Evolutionary conservation across 2,329 filamentous ascomycete genomes (phyloP).

Genomic region (Exophiala dermatitidis): DNA sequence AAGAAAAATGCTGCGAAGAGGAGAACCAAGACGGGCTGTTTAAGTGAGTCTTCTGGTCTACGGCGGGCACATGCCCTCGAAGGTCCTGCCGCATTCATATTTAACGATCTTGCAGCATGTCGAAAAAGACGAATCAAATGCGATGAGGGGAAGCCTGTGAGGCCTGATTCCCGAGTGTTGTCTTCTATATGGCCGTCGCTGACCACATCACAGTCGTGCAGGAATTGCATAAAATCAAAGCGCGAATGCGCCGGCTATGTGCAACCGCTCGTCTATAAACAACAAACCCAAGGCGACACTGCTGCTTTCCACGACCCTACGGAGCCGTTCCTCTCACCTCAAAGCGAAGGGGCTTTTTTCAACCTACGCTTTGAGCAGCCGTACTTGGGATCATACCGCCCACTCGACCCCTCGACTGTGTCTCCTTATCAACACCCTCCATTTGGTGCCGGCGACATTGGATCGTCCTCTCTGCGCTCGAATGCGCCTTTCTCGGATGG

Average conservation of each 20-base stretch:
- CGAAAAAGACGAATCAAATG: constrained; percentile 95
- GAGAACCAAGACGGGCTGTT: constrained; percentile 84
- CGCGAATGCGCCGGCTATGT: constrained; percentile 35
- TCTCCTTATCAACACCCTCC: constrained; percentile 9
- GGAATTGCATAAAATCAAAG: constrained; percentile 42
- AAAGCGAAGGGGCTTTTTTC: constrained; percentile 5
- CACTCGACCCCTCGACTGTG: constrained; percentile 1
- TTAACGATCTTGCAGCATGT: constrained; percentile 55
- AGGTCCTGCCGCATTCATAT: not conserved
- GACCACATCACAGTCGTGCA: constrained; percentile 30
- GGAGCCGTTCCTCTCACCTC: constrained; percentile 3
- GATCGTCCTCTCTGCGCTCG: not conserved
- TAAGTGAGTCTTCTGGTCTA: constrained; percentile 55
- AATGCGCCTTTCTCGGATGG: not conserved
- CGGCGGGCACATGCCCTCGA: not conserved
- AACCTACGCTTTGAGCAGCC: constrained; percentile 7
- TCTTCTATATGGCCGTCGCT: not conserved
- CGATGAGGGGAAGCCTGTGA: constrained; percentile 62
- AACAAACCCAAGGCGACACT: constrained; percentile 11
- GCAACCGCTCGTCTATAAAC: constrained; percentile 22
- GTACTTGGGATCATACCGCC: constrained; percentile 2
- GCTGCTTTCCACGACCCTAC: not conserved
- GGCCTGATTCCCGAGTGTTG: not conserved
- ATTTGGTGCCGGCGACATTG: constrained; percentile 15
- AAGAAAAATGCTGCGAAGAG: constrained; percentile 45